Evolutionary conservation across 2,329 filamentous ascomycete species (phyloP), one percentile per base, ranked within the genome.

Genomic region (Macrophomina phaseolina): DNA sequence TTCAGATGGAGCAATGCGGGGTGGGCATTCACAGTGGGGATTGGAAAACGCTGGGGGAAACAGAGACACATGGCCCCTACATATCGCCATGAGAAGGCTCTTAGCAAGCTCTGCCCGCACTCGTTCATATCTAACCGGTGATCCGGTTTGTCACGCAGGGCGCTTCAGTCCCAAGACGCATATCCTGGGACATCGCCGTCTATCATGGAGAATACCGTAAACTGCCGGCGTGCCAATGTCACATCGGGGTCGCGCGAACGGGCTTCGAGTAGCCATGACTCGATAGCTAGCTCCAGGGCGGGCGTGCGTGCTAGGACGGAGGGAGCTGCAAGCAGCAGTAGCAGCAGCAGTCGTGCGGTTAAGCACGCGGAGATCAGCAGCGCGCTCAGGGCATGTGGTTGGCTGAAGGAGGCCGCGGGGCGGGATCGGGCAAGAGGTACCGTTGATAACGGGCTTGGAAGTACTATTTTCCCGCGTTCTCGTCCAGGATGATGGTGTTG

Each of bases 171-270:
- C 45, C n/a, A 36, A 16, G 12, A 16, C 6, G 51, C 16, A 32
- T 8, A 36, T 34, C 30, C 51, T 16, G 32, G 51, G 28, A 36
- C 16, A 12, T 7, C 5, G 18, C 30, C 28, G 30, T 36, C 30
- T n/a, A n/a, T 51, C 51, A 45, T 9, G 7, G 46, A 23, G 18
- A 6, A 9, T n/a, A 53, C 23, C 51, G 51, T 30, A 12, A 53
- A 53, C 12, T 36, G 28, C 30, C 30, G 51, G 51, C 51, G 51
- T 12, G 51, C 51, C 51, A 53, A 53, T 36, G 30, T 53, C 30
- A 30, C 51, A 36, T 53, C 30, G 51, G 23, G 28, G 4, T 53
- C 51, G 30, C 42, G 42, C 42, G 16, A 14, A 3, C 23, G 23
- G 42, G 42, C 42, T 45, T 36, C 11, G 11, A 23, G 23, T 30